Conservation (phyloP, 108 stramenopile genomes). For the Cylindrotheca fusiformis region DNA sequence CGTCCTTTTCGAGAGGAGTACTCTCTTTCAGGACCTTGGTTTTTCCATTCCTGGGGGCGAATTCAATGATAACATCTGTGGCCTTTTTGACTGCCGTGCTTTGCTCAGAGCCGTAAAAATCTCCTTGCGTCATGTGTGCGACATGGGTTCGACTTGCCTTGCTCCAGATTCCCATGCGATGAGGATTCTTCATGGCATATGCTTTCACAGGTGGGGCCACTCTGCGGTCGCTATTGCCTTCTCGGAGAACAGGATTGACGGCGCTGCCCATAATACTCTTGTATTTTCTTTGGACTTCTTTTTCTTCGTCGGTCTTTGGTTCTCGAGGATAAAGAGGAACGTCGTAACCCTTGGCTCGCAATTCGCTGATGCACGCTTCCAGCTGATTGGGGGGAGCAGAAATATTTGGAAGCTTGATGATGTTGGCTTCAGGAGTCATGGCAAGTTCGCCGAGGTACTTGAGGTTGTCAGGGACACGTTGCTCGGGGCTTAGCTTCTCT, state of each 20-base stretch:
- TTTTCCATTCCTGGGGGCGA: slow-evolving; percentile 36
- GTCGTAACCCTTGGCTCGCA: slow-evolving; percentile 89
- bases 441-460: slow-evolving; percentile 78
- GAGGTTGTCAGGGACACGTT: slow-evolving; percentile 88
- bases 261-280: slow-evolving; percentile 81
- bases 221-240: slow-evolving; percentile 91
- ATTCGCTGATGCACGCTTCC: slow-evolving; percentile 83
- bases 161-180: slow-evolving; percentile 90
- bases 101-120: slow-evolving; percentile 87
- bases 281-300: slow-evolving; percentile 67
- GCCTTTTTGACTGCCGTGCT: slow-evolving; percentile 58
- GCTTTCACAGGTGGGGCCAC: slow-evolving; percentile 91
- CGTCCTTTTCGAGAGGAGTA: slow-evolving; percentile 63
- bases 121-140: slow-evolving; percentile 87
- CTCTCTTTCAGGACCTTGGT: slow-evolving; percentile 67
- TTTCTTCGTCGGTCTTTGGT: slow-evolving; percentile 66
- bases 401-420: slow-evolving; percentile 85
- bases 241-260: slow-evolving; percentile 92
- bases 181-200: slow-evolving; percentile 94
- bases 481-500: slow-evolving; percentile 64
- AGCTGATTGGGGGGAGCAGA: slow-evolving; percentile 89
- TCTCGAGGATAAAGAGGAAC: slow-evolving; percentile 88
- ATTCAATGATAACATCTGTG: slow-evolving; percentile 69
- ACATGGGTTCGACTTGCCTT: slow-evolving; percentile 85
- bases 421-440: slow-evolving; percentile 74